phyloP scores from a whole-genome alignment of 2,329 filamentous ascomycete species.

The Fusarium keratoplasticum region DNA sequence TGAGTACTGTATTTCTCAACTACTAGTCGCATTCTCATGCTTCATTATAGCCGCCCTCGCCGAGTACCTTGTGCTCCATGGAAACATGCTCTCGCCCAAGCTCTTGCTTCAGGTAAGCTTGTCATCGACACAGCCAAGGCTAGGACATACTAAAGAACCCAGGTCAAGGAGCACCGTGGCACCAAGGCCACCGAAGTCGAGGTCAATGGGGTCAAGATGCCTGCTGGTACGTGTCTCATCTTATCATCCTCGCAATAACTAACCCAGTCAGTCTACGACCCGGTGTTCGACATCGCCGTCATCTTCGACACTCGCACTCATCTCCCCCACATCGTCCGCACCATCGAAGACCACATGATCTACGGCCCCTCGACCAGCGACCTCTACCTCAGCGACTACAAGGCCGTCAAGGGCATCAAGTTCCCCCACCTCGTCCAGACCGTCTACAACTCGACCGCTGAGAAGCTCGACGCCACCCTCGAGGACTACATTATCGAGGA shows the following conservation, averaged over 20 bases:
- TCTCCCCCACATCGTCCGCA: slow-evolving; percentile 19
- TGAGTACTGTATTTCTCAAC: accelerated
- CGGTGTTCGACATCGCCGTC: not conserved
- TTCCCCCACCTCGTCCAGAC: slow-evolving; percentile 27
- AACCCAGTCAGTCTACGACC: slow-evolving; percentile 9
- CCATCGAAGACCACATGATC: slow-evolving; percentile 14
- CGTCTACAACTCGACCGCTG: slow-evolving; percentile 8
- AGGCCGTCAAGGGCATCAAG: not conserved
- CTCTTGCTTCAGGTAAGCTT: slow-evolving; percentile 9
- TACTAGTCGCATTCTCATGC: accelerated
- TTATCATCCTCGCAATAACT: not conserved
- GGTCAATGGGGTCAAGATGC: slow-evolving; percentile 10
- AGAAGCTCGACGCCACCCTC: slow-evolving; percentile 4
- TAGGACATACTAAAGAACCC: not conserved
- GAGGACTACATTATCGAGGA: slow-evolving; percentile 26
- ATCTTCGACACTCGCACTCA: slow-evolving; percentile 7
- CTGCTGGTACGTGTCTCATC: not conserved
- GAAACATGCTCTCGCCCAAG: slow-evolving; percentile 14
- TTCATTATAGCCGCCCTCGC: not conserved
- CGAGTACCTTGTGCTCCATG: not conserved
- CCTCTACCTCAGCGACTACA: slow-evolving; percentile 23
- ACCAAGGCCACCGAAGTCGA: not conserved
- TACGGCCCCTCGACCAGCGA: slow-evolving; percentile 7
- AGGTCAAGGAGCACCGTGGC: not conserved
- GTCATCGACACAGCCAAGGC: too few relatives aligned